Base-by-base conservation (phyloP, 2,329 filamentous ascomycete genomes). In the Ophiocordyceps polyrhachis-furcata region DNA sequence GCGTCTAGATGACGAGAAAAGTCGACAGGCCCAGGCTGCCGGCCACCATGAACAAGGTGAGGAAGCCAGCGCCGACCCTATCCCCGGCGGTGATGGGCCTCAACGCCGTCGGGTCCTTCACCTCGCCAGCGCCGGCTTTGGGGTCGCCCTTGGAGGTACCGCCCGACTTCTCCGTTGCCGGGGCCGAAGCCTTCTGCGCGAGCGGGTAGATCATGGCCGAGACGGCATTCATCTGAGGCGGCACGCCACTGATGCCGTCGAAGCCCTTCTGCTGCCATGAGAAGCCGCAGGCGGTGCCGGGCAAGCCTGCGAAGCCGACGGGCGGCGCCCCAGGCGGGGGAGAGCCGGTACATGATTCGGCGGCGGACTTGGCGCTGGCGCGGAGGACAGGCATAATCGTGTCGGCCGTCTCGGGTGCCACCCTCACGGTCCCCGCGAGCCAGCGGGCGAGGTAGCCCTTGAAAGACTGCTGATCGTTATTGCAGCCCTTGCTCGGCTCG, bases 371-470 rank as follows among this genome's bases (percentile, higher is more conserved):
- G 0, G 73, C 77, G 28, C 64, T 68, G n/a, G 62, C 57, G 29
- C 59, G 56, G 40, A 81, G 58, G n/a, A 76, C 60, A 5, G 67
- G 64, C 52, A 65, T 63, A 49, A 80, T 70, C 5, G 55, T 60
- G 43, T 66, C 59, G 47, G 60, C 63, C 1, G 69, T 73, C 49
- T 67, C 65, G 1, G 76, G 71, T 1, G 70, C 74, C 53, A 79
- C 56, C 55, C 73, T 68, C 7, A 68, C 61, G 2, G 73, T 70
- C 17, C 63, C 64, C 1, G 74, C 69, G 56, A 80, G 61, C 74
- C 79, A 87, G 41, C 82, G 77, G 23, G 74, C 62, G 23, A 85
- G 66, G 58, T 84, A 86, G 12, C 79, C 81, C 62, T 87, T 87
- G 74, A 86, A 87, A 42, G 71, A 76, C 53, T 72, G 71, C 62